Conservation (phyloP, 768 basidiomycete genomes). For the Hysterangium stoloniferum region DNA sequence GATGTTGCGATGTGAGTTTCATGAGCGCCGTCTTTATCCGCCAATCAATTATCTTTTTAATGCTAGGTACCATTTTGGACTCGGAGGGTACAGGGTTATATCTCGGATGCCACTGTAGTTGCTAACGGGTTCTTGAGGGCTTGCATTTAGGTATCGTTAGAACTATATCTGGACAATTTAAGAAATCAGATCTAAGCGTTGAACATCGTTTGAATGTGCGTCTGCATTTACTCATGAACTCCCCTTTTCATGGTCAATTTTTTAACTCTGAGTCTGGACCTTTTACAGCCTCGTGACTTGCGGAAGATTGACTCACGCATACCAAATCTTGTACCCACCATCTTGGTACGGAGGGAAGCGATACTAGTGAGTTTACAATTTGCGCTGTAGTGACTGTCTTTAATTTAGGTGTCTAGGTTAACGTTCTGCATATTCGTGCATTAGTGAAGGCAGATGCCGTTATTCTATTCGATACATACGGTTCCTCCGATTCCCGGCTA, state of each 20-base stretch:
- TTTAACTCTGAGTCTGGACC: background rate
- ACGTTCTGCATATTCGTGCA: conserved; percentile 91
- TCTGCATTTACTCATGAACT: conserved; percentile 15
- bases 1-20: conserved; percentile 77
- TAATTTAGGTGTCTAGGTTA: conserved; percentile 47
- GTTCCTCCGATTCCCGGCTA: conserved; percentile 76
- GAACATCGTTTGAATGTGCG: conserved; percentile 88
- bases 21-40: conserved; percentile 15
- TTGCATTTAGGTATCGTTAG: conserved; percentile 63
- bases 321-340: conserved; percentile 91
- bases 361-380: conserved; percentile 54
- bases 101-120: conserved; percentile 18
- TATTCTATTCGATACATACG: conserved; percentile 87
- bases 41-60: conserved; percentile 12
- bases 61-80: conserved; percentile 78
- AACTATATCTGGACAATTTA: conserved; percentile 84
- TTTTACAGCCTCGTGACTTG: conserved; percentile 77
- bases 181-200: conserved; percentile 78
- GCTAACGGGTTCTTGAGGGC: conserved; percentile 19
- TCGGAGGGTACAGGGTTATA: conserved; percentile 47
- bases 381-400: conserved; percentile 7
- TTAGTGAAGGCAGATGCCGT: conserved; percentile 91
- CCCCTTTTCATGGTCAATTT: background rate
- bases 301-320: conserved; percentile 94
- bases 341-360: conserved; percentile 81